These are phyloP conservation scores for Wolfiporia cocos DNA, from an alignment of 1,284 basidiomycete species.

Conservation along the genomic window DNA sequence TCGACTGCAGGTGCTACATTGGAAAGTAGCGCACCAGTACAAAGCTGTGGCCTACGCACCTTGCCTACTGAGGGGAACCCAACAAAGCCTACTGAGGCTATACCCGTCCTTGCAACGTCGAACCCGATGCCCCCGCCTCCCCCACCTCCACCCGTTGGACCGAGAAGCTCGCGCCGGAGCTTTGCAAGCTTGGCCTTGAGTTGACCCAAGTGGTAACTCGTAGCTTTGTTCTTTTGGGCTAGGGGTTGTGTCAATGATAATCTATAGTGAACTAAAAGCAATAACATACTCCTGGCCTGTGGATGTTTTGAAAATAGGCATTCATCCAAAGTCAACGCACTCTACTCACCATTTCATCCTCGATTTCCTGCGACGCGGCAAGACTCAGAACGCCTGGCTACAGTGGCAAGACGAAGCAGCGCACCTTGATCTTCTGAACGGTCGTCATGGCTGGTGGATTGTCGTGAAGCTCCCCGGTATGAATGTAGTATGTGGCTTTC, in stretches of 20 bases:
- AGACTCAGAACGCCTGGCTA: not conserved
- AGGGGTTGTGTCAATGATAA: conserved; percentile 10
- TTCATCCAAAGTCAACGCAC: not conserved
- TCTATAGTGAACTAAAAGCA: no score
- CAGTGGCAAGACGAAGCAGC: no score
- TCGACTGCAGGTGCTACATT: conserved; percentile 61
- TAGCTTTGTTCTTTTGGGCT: conserved; percentile 97
- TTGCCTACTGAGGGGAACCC: conserved; percentile 87
- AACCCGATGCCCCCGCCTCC: conserved; percentile 86
- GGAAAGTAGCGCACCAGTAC: conserved; percentile 38
- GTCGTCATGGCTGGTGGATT: conserved; percentile 70
- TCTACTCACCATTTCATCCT: conserved; percentile 87
- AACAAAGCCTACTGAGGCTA: conserved; percentile 94
- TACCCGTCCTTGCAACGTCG: conserved; percentile 96
- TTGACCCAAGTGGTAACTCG: conserved; percentile 92
- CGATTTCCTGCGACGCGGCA: conserved; percentile 62
- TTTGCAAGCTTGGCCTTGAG: conserved; percentile 99
- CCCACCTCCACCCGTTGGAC: conserved; percentile 73
- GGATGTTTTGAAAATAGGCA: conserved; percentile 9
- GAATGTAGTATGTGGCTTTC: no score
- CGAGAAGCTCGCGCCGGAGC: conserved; percentile 90
- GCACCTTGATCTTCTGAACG: conserved; percentile 84
- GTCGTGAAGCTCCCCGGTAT: no score
- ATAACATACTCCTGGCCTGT: conserved; percentile 35
- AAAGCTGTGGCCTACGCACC: conserved; percentile 37